Evolutionary conservation across 1,284 basidiomycete species (phyloP), one percentile per base, ranked within the genome.

Genomic region (Cystodermella granulosa): DNA sequence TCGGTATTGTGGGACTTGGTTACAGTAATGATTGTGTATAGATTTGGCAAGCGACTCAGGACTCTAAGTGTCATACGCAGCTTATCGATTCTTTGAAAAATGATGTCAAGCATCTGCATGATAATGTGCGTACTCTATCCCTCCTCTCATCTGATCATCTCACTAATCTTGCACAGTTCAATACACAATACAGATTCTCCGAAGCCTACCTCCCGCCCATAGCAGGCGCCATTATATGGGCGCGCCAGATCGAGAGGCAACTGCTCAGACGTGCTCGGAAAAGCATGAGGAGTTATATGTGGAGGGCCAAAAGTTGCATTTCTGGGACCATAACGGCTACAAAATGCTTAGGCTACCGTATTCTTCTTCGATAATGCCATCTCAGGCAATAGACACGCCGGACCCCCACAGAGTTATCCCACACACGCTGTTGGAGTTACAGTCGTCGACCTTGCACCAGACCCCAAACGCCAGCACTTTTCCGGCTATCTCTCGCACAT

Each of bases 221-320:
- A 46, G 91, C 95, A 3, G 92, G 94, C 22, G 91, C 96, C 14
- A 96, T 98, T 66, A 91, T 97, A 59, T 99, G 96, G 95, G 95
- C 95, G 1, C 81, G 88, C 7, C 95, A 98, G 72, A 98, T 99
- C 55, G 95, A 98, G 61, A 83, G 93, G 5, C 96, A 99, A 65
- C 81, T 99, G 13, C 77, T 89, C n/a, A n/a, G n/a, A n/a, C n/a
- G n/a, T n/a, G n/a, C n/a, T n/a, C n/a, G n/a, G n/a, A n/a, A n/a
- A n/a, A n/a, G n/a, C n/a, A n/a, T n/a, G n/a, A n/a, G n/a, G n/a
- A n/a, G n/a, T n/a, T n/a, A n/a, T n/a, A n/a, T n/a, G n/a, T n/a
- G n/a, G n/a, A n/a, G n/a, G n/a, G n/a, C n/a, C n/a, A n/a, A n/a
- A n/a, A n/a, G n/a, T n/a, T n/a, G n/a, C n/a, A n/a, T n/a, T n/a